phyloP scores from a whole-genome alignment of 148 eudicot species.

The Drosera capensis region DNA sequence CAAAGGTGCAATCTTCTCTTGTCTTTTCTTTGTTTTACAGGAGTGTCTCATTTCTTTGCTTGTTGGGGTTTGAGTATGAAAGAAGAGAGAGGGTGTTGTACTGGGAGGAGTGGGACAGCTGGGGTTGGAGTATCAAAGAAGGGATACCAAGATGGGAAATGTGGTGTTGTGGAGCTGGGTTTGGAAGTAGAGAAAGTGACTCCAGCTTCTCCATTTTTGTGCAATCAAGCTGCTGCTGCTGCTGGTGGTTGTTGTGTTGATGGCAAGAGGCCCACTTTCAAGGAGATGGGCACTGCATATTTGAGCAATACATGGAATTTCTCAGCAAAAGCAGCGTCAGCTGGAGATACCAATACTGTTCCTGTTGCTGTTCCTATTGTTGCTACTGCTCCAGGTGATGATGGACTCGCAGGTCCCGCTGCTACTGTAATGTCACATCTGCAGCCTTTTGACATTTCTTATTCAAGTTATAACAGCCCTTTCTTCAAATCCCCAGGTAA shows the following conservation, averaged over 20 bases:
- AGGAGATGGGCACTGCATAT: neutral
- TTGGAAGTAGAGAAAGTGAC: constrained; percentile 11
- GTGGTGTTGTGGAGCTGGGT: constrained; percentile 12
- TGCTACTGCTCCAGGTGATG: neutral
- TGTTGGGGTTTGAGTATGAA: too few relatives aligned
- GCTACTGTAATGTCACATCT: constrained; percentile 7
- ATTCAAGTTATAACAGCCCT: constrained; percentile 8
- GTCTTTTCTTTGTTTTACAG: neutral
- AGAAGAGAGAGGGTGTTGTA: neutral
- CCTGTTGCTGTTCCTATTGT: neutral
- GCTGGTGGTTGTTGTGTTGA: constrained; percentile 1
- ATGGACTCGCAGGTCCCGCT: neutral
- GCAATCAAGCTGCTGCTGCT: constrained; percentile 18
- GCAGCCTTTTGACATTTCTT: constrained; percentile 35
- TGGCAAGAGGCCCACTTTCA: neutral
- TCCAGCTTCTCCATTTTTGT: neutral
- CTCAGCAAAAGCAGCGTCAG: neutral
- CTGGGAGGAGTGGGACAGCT: too few relatives aligned
- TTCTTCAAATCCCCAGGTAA: constrained; percentile 41
- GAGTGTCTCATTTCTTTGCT: too few relatives aligned
- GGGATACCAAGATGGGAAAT: neutral
- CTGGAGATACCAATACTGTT: neutral
- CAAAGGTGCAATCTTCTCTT: neutral
- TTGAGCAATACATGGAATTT: neutral
- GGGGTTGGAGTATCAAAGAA: neutral